Base-by-base conservation (phyloP, 106 monocot species). In the Iris macrosiphon region DNA sequence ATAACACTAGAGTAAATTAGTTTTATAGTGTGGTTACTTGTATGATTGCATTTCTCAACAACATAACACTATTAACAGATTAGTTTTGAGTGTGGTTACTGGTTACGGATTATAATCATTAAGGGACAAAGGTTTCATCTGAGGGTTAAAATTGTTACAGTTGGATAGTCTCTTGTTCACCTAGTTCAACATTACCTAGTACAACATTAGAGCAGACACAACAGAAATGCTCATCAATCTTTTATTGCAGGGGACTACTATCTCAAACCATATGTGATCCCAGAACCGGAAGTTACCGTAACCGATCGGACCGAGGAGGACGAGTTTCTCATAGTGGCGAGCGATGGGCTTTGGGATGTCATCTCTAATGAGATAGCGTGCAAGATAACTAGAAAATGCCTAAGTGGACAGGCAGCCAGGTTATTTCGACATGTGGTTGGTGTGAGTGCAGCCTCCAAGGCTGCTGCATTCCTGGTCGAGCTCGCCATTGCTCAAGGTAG, bases 311-410 rank as follows among this genome's bases (percentile, higher is more conserved):
- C 53, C 0, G 73, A 73, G 15, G 41, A 42, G 23, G 85, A 85
- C 31, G 85, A 85, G 69, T 85, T 79, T 70, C 64, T 85, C 14
- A 66, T 85, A 23, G 69, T 85, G 1, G 85, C 76, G 24, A 85
- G 76, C 18, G 85, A 85, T 13, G 85, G 85, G 0, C 33, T 85
- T 26, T 85, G 85, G 85, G 85, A 85, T 61, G 79, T 76, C 0
- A 55, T 79, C 0, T 54, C 85, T 9, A 85, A 65, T 40, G 76
- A 85, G 54, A 13, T 29, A 17, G 85, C 85, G 0, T 85, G 85
- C 61, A 35, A 17, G 14, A 57, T 85, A 1, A 45, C 62, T 0
- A 64, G 72, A 12, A 47, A 20, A 28, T 80, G 75, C 69, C 67
- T 85, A 6, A 45, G 18, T 0, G 65, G 72, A 3, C 49, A 46